These are phyloP conservation scores for Platanus orientalis DNA, from an alignment of 164 flowering plant genomes.

Conservation along the genomic window DNA sequence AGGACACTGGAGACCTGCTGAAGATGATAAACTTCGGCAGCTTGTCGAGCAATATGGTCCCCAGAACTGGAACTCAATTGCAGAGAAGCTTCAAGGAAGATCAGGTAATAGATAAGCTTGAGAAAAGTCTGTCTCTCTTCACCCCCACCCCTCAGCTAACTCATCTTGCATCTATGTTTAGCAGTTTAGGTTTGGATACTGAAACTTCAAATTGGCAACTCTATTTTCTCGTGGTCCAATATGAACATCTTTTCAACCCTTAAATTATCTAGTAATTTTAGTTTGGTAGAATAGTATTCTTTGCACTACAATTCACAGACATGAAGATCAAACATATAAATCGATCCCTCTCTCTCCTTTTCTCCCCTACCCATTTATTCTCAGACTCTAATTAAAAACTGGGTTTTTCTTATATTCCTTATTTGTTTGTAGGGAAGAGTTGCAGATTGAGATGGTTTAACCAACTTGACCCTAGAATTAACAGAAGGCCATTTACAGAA, in stretches of 20 bases:
- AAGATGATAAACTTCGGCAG: slow-evolving; percentile 31
- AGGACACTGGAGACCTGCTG: slow-evolving; percentile 46
- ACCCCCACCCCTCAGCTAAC: neutral
- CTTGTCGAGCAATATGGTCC: slow-evolving; percentile 34
- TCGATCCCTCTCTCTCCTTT: neutral
- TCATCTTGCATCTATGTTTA: neutral
- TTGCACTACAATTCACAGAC: neutral
- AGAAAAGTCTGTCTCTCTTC: neutral
- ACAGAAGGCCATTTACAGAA: slow-evolving; percentile 68
- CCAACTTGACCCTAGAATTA: slow-evolving; percentile 86
- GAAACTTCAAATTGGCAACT: neutral
- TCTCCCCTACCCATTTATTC: neutral
- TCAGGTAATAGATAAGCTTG: slow-evolving; percentile 23
- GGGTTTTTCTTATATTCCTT: neutral
- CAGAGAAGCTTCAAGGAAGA: slow-evolving; percentile 40
- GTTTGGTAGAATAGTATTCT: neutral
- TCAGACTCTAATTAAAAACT: slow-evolving; percentile 4
- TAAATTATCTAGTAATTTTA: neutral
- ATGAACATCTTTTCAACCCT: neutral
- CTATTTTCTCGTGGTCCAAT: neutral
- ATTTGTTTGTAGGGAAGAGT: slow-evolving; percentile 60
- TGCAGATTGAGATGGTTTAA: slow-evolving; percentile 93
- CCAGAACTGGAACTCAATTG: slow-evolving; percentile 38
- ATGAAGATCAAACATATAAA: too few species aligned
- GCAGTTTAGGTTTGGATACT: neutral